Conservation (phyloP, 1,284 basidiomycete species). For the Ustilago trichophora region DNA sequence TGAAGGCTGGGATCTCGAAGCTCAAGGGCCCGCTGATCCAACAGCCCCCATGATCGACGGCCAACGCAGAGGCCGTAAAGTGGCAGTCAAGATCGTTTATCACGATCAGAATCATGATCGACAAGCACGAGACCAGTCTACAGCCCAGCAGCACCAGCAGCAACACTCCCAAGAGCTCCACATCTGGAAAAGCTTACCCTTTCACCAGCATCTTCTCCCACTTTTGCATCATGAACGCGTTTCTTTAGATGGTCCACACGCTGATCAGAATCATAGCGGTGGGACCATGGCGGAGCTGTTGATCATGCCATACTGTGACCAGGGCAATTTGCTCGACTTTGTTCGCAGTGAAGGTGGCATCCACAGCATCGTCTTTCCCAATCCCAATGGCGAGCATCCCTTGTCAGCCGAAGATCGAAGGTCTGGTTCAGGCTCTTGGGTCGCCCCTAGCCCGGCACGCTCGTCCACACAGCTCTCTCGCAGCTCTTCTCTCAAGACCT, state of each 20-base stretch:
- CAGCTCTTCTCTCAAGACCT: constrained; percentile 32
- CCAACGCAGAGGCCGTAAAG: constrained; percentile 24
- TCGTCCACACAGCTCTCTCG: constrained; percentile 23
- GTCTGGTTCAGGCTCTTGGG: constrained; percentile 35
- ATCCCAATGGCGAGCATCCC: constrained; percentile 7
- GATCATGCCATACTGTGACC: constrained; percentile 58
- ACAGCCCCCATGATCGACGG: constrained; percentile 30
- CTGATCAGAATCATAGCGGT: not conserved
- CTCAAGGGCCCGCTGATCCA: constrained; percentile 19
- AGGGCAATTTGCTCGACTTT: constrained; percentile 55
- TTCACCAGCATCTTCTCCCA: constrained; percentile 53
- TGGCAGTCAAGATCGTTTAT: constrained; percentile 59
- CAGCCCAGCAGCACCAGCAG: constrained; percentile 2
- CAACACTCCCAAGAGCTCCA: constrained; percentile 45
- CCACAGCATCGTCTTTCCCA: constrained; percentile 1
- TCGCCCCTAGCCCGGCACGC: constrained; percentile 18
- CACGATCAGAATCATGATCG: constrained; percentile 9
- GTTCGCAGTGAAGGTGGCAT: constrained; percentile 51
- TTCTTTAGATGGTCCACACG: not conserved
- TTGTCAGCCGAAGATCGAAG: constrained; percentile 18
- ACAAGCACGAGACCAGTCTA: not conserved
- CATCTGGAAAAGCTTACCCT: constrained; percentile 52
- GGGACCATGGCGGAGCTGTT: constrained; percentile 34
- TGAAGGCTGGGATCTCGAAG: constrained; percentile 68
- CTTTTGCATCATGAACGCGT: constrained; percentile 53